Evolutionary conservation across 768 basidiomycete genomes (phyloP).

Genomic region (Lentinula aciculospora): DNA sequence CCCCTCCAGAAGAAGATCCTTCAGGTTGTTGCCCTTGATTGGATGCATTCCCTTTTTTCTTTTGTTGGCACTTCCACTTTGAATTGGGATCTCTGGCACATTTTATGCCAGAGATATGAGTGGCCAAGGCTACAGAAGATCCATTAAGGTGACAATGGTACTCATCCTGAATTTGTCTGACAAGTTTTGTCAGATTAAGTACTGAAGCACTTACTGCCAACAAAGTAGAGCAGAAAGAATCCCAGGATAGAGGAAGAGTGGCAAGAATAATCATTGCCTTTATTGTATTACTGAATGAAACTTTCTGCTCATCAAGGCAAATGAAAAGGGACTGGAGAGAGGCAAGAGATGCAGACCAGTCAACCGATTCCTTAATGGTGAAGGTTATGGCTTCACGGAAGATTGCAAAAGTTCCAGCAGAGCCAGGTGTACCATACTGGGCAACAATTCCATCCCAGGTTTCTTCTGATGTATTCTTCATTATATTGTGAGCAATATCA

Average conservation of each 20-base stretch:
- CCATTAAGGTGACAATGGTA: not conserved
- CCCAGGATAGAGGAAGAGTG: not conserved
- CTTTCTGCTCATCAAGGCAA: not conserved
- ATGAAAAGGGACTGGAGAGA: not conserved
- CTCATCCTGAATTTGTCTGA: not conserved
- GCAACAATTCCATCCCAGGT: not conserved
- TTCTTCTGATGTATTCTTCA: not conserved
- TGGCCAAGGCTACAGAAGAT: not conserved
- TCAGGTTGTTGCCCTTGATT: not conserved
- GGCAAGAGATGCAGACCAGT: not conserved
- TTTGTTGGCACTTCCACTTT: not conserved
- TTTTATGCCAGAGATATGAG: not conserved
- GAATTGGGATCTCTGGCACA: not conserved
- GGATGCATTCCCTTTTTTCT: not conserved
- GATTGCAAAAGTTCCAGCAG: not conserved
- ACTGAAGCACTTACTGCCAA: not conserved
- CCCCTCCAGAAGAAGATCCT: not conserved
- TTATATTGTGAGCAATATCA: not conserved
- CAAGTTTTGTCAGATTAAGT: not conserved
- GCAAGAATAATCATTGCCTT: not conserved
- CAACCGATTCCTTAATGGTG: not conserved
- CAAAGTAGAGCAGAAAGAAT: not conserved
- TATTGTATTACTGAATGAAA: not conserved
- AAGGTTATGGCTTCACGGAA: not conserved
- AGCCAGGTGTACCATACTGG: not conserved